A percentile compares a stretch with the other conserved stretches of the same genome.
Conservation (phyloP, 129 eudicot genomes). For the Artemisia annua region DNA sequence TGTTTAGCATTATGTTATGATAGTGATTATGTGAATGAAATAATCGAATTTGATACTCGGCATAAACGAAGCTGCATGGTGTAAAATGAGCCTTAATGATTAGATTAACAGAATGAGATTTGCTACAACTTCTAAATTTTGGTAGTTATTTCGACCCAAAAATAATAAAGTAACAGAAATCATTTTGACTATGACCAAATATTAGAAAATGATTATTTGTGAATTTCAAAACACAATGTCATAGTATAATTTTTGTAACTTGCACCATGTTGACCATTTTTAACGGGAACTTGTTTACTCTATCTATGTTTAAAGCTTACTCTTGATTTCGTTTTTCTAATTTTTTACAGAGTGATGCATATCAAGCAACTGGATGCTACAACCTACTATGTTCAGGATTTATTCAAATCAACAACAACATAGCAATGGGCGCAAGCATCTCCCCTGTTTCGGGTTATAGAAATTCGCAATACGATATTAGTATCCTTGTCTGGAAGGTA, state of each 20-base stretch:
- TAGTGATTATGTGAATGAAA: no score
- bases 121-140: no score
- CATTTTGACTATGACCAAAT: no score
- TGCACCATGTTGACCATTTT: neutral
- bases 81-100: no score
- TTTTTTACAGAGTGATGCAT: constrained; percentile 77
- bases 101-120: no score
- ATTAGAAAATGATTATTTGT: no score
- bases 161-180: no score
- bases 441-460: constrained; percentile 81
- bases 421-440: constrained; percentile 98
- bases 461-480: constrained; percentile 74
- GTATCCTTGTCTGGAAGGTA: constrained; percentile 94
- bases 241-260: neutral
- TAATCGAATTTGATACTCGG: no score
- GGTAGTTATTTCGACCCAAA: no score
- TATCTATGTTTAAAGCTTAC: neutral
- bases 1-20: no score
- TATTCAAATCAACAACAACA: constrained; percentile 78
- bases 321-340: no score
- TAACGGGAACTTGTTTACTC: neutral
- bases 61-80: no score
- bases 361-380: constrained; percentile 97
- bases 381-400: constrained; percentile 89
- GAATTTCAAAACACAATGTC: neutral